Conservation (phyloP, 2,329 filamentous ascomycete species). For the Botryosphaeria dothidea region DNA sequence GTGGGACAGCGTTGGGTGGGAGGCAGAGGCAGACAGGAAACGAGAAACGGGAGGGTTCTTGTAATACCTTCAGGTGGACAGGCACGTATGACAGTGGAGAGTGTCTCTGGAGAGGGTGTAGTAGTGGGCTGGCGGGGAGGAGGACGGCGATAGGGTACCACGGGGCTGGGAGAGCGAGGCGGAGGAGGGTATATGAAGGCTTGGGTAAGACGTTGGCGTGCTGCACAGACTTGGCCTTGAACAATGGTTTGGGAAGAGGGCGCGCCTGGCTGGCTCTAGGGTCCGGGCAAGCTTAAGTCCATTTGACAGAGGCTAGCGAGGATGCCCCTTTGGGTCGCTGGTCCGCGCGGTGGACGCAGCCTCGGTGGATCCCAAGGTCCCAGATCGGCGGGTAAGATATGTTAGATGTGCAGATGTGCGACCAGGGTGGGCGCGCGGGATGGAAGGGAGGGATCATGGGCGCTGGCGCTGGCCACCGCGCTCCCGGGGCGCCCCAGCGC, state of each 20-base stretch:
- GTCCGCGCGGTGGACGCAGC: slow-evolving; percentile 17
- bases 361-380: slow-evolving; percentile 19
- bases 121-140: slow-evolving; percentile 11
- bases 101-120: background rate
- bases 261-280: slow-evolving; percentile 18
- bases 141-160: slow-evolving; percentile 18
- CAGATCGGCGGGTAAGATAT: slow-evolving; percentile 21
- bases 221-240: slow-evolving; percentile 14
- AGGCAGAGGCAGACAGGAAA: slow-evolving; percentile 10
- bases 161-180: slow-evolving; percentile 10
- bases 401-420: slow-evolving; percentile 21
- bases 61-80: slow-evolving; percentile 7
- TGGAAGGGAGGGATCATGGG: slow-evolving; percentile 16
- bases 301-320: slow-evolving; percentile 17
- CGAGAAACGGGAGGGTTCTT: slow-evolving; percentile 11
- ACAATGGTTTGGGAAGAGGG: slow-evolving; percentile 18
- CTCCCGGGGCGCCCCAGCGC: slow-evolving; percentile 11
- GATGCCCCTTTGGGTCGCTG: slow-evolving; percentile 18
- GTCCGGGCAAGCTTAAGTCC: slow-evolving; percentile 20
- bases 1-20: slow-evolving; percentile 7
- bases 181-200: slow-evolving; percentile 20
- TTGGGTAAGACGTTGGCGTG: slow-evolving; percentile 17
- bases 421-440: slow-evolving; percentile 18
- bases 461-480: background rate
- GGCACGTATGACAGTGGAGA: background rate